Base-by-base conservation (phyloP, 805 yeast species). In the Metschnikowia lachancei region DNA sequence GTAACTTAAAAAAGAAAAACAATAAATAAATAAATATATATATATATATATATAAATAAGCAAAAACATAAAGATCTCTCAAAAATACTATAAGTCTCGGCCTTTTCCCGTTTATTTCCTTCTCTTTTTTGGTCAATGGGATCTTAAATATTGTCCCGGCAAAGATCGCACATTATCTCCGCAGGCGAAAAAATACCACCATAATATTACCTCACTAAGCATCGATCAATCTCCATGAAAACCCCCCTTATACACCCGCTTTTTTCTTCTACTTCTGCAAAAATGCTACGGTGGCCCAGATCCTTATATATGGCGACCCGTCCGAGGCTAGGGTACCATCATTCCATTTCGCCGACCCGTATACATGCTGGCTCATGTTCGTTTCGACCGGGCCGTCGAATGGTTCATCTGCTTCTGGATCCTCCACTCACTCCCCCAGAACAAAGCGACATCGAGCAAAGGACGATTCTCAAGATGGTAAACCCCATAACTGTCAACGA, bases 401-500 rank as follows among this genome's bases (percentile, higher is more conserved):
- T 47, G 11, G 35, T 39, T 20, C 45, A 44, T 33, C 51, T 43
- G 51, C 45, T 43, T 20, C 40, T 19, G 5, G 46, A 44, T 9
- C 48, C 49, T 13, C 30, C 42, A 10, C 43, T 37, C 10, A 36
- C 17, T n/a, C 35, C 28, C n/a, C 39, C 37, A 4, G 36, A 41
- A 12, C 22, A 37, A n/a, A 47, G 32, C 17, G 42, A 36, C 16
- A 34, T 34, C 11, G 39, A 37, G 16, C 17, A 39, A 13, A 24
- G 36, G 32, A 39, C 50, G 7, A 44, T 47, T 22, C 39, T 44
- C 22, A 43, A 43, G 18, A 41, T 43, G 45, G 55, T 75, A 20
- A 67, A 69, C 47, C 78, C 81, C 4, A 64, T 72, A 10, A 65
- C 72, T 3, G 80, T 82, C 2, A 77, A 67, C 52, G 78, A 76